Evolutionary conservation across 148 eudicot genomes (phyloP).

Genomic region (Fagopyrum esculentum): DNA sequence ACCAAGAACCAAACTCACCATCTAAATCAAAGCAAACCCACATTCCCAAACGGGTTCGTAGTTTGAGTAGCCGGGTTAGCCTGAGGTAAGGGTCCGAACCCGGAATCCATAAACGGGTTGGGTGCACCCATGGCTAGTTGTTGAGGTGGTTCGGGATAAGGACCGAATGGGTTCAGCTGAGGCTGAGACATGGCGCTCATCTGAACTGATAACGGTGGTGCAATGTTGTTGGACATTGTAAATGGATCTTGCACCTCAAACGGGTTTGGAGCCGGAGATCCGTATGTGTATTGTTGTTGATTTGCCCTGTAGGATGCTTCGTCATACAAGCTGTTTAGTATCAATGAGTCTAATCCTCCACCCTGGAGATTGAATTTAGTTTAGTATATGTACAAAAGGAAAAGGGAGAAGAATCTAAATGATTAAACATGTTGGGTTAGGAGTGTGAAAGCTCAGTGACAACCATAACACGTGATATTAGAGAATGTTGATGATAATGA

Average conservation of each 20-base stretch:
- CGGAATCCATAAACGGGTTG: slow-evolving; percentile 32
- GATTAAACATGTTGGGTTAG: slow-evolving; percentile 5
- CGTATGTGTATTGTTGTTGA: slow-evolving; percentile 66
- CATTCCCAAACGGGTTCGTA: slow-evolving; percentile 35
- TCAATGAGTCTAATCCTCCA: slow-evolving; percentile 90
- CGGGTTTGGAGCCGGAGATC: slow-evolving; percentile 45
- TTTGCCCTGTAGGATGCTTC: slow-evolving; percentile 80
- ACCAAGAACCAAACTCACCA: not conserved
- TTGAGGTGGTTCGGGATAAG: slow-evolving; percentile 48
- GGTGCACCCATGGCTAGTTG: slow-evolving; percentile 26
- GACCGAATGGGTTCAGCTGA: slow-evolving; percentile 50
- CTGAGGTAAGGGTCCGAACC: slow-evolving; percentile 27
- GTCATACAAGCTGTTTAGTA: slow-evolving; percentile 76
- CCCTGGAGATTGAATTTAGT: slow-evolving; percentile 32
- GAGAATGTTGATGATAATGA: not conserved
- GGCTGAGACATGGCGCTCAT: slow-evolving; percentile 52
- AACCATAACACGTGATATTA: not conserved
- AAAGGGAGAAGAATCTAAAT: not conserved
- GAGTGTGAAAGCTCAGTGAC: not conserved
- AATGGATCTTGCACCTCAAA: slow-evolving; percentile 52
- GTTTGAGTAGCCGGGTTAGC: slow-evolving; percentile 18
- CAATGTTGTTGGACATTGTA: slow-evolving; percentile 48
- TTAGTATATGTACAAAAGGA: not conserved
- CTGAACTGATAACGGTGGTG: slow-evolving; percentile 60
- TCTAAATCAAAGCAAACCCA: slow-evolving; percentile 28